These are phyloP conservation scores for Jatropha curcas DNA, from an alignment of 345 rosid species.

Conservation along the genomic window DNA sequence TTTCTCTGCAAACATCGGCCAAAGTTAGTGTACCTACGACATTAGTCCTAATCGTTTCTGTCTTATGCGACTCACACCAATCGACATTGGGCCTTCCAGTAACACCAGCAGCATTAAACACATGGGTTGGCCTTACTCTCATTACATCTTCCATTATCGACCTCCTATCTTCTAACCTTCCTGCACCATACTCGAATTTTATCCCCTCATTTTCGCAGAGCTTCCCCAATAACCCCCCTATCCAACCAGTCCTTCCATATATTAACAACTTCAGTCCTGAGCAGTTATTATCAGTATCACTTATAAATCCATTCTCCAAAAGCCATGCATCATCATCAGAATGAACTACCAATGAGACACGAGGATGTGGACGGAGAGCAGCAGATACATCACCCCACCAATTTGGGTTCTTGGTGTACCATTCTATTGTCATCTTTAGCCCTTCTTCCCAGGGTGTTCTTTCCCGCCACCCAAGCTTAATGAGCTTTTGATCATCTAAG, in stretches of 20 bases:
- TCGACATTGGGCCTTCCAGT: slow-evolving; percentile 65
- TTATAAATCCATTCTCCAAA: background rate
- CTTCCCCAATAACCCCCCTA: slow-evolving; percentile 57
- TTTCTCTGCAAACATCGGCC: slow-evolving; percentile 53
- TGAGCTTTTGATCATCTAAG: slow-evolving; percentile 63
- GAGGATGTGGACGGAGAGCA: slow-evolving; percentile 57
- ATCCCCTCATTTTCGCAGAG: slow-evolving; percentile 45
- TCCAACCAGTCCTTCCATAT: slow-evolving; percentile 62
- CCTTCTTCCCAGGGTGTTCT: slow-evolving; percentile 61
- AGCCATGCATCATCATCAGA: slow-evolving; percentile 22
- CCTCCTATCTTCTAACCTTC: slow-evolving; percentile 52
- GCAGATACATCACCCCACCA: slow-evolving; percentile 76
- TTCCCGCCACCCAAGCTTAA: slow-evolving; percentile 61
- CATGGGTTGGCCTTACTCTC: slow-evolving; percentile 47
- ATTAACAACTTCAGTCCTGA: slow-evolving; percentile 47
- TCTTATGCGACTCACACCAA: slow-evolving; percentile 61
- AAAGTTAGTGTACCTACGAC: slow-evolving; percentile 53
- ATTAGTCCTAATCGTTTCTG: slow-evolving; percentile 49
- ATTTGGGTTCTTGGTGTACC: slow-evolving; percentile 52
- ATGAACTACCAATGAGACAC: slow-evolving; percentile 14
- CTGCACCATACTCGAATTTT: slow-evolving; percentile 48
- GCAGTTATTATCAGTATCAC: background rate
- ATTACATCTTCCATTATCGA: slow-evolving; percentile 46
- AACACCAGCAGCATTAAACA: slow-evolving; percentile 60
- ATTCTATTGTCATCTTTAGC: slow-evolving; percentile 52